Conservation (phyloP, 306 rosid species). For the Ochetophila trinervis region DNA sequence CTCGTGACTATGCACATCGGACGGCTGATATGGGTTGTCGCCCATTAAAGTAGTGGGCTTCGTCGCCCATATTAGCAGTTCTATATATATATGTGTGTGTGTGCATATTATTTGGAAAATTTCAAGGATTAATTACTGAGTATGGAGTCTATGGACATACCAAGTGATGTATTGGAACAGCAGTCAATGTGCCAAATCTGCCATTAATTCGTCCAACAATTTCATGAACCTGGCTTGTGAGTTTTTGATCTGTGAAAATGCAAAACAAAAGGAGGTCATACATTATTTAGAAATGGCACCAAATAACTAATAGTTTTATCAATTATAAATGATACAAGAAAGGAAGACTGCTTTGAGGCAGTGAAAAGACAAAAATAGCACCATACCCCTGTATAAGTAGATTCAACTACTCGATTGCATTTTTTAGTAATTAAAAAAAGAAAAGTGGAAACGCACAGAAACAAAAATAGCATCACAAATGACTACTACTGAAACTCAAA, state of each 20-base stretch:
- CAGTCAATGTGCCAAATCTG: slow-evolving; percentile 67
- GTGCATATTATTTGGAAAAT: background rate
- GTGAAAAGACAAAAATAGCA: background rate
- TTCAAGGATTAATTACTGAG: slow-evolving; percentile 13
- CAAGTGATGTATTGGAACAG: slow-evolving; percentile 95
- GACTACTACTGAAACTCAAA: too few relatives aligned
- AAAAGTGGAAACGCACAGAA: too few relatives aligned
- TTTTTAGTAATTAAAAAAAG: too few relatives aligned
- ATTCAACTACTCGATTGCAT: too few relatives aligned
- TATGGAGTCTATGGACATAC: slow-evolving; percentile 34
- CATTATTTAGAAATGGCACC: slow-evolving; percentile 4
- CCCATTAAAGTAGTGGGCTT: too few relatives aligned
- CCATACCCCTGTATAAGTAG: too few relatives aligned
- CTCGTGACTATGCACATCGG: too few relatives aligned
- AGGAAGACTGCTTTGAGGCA: background rate
- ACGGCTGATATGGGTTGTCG: too few relatives aligned
- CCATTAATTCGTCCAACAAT: slow-evolving; percentile 94
- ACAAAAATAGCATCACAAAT: too few relatives aligned
- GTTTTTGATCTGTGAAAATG: slow-evolving; percentile 77
- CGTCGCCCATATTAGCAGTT: too few relatives aligned
- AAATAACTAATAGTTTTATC: background rate
- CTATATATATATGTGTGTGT: too few relatives aligned
- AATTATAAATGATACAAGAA: background rate
- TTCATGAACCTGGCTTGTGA: slow-evolving; percentile 95
- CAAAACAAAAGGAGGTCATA: slow-evolving; percentile 25